phyloP scores from a whole-genome alignment of 768 basidiomycete genomes.

The Agaricus sinodeliciosus region DNA sequence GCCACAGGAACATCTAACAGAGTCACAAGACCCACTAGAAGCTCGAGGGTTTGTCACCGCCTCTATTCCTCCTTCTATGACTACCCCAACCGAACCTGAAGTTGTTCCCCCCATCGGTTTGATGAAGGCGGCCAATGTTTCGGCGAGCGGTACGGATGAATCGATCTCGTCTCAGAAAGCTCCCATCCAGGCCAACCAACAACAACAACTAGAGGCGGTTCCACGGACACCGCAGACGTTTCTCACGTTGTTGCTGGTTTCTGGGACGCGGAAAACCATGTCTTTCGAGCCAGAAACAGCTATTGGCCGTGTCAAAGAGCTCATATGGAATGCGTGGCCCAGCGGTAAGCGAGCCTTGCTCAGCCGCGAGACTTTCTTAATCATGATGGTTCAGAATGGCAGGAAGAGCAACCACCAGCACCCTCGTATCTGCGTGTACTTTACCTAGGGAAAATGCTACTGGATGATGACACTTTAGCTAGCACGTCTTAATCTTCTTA shows the following conservation, averaged over 20 bases:
- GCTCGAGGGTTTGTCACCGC: not conserved
- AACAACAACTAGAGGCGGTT: slow-evolving; percentile 19
- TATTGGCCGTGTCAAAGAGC: slow-evolving; percentile 73
- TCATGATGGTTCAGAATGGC: slow-evolving; percentile 51
- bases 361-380: not conserved
- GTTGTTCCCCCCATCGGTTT: slow-evolving; percentile 15
- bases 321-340: slow-evolving; percentile 82
- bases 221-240: slow-evolving; percentile 60
- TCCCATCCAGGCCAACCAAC: not conserved
- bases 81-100: not conserved
- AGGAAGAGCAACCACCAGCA: slow-evolving; percentile 70
- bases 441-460: slow-evolving; percentile 74
- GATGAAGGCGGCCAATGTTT: slow-evolving; percentile 14
- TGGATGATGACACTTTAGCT: slow-evolving; percentile 72
- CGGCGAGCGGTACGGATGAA: slow-evolving; percentile 3
- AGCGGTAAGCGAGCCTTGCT: slow-evolving; percentile 37
- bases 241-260: slow-evolving; percentile 68
- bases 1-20: not conserved
- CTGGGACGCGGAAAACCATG: slow-evolving; percentile 63
- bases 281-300: slow-evolving; percentile 71
- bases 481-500: slow-evolving; percentile 34
- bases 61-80: not conserved
- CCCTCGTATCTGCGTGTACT: slow-evolving; percentile 72
- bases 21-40: not conserved
- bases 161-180: slow-evolving; percentile 8